Conservation (phyloP, 208 protist species). For the Leishmania lainsoni region DNA sequence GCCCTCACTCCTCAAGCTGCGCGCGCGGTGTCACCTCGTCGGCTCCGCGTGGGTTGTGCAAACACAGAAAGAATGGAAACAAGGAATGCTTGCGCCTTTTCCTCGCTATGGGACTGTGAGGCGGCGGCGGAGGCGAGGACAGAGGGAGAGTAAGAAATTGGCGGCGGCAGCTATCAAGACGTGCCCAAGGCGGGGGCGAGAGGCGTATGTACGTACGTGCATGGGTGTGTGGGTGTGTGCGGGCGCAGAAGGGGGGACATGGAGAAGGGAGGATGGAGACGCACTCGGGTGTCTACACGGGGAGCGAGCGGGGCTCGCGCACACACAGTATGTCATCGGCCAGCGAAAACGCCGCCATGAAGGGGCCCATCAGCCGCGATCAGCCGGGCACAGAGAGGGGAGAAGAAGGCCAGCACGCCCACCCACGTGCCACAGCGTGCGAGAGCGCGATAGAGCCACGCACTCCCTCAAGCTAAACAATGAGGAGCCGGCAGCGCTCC, state of each 20-base stretch:
- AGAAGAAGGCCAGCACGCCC: background rate
- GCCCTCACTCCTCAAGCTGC: background rate
- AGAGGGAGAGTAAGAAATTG: background rate
- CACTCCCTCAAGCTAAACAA: background rate
- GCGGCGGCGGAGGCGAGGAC: too few species aligned
- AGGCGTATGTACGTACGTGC: background rate
- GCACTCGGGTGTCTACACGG: background rate
- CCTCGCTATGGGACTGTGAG: too few species aligned
- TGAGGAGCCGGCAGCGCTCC: background rate
- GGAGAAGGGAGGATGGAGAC: background rate
- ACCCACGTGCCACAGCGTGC: background rate
- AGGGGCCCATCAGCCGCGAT: background rate
- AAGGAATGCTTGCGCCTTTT: background rate
- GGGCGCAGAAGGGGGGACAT: background rate
- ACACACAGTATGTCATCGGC: background rate
- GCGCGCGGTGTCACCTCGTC: background rate
- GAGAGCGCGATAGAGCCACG: background rate
- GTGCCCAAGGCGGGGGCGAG: background rate
- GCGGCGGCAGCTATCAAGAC: too few species aligned
- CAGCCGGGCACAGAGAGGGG: background rate
- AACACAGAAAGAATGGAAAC: background rate
- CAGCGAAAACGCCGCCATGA: background rate
- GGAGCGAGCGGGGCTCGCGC: background rate
- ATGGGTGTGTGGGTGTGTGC: background rate
- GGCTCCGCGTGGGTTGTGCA: background rate